Percentiles rank a stretch among this genome's conserved stretches.
phyloP scores from a whole-genome alignment of 768 basidiomycete genomes.

The Hypsizygus marmoreus region DNA sequence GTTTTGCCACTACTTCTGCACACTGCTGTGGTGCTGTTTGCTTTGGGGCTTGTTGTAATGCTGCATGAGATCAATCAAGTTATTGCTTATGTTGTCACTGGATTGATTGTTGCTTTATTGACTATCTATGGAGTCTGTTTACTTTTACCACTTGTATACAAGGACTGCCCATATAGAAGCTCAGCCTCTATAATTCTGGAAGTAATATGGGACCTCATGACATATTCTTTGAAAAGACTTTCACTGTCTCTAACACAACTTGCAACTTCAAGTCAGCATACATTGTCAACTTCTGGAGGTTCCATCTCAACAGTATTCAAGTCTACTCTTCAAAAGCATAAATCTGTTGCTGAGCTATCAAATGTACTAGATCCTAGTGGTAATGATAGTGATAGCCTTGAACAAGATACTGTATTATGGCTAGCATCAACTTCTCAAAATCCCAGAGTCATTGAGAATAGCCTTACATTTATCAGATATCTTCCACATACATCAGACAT shows the following conservation, averaged over 20 bases:
- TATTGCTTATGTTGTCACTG: conserved; percentile 5
- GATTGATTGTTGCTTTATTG: not conserved
- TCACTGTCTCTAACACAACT: no score
- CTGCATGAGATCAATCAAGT: conserved; percentile 7
- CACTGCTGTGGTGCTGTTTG: conserved; percentile 11
- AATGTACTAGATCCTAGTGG: not conserved
- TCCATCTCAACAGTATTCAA: no score
- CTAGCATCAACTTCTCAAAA: not conserved
- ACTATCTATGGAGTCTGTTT: conserved; percentile 3
- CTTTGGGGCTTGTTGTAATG: conserved; percentile 12
- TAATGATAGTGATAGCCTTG: not conserved
- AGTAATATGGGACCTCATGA: not conserved
- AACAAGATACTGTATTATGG: conserved; percentile 1
- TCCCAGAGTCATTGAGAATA: not conserved
- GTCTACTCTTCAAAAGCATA: no score
- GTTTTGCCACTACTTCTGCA: conserved; percentile 16
- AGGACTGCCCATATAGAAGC: conserved; percentile 14
- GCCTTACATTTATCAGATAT: not conserved
- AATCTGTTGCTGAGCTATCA: no score
- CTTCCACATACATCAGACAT: conserved; percentile 1
- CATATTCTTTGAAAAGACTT: no score
- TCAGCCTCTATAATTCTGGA: conserved; percentile 3
- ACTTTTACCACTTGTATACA: conserved; percentile 11
- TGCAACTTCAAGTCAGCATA: no score
- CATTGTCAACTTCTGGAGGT: no score